Base-by-base conservation (phyloP, 2,329 filamentous ascomycete species). In the Colletotrichum abscissum region DNA sequence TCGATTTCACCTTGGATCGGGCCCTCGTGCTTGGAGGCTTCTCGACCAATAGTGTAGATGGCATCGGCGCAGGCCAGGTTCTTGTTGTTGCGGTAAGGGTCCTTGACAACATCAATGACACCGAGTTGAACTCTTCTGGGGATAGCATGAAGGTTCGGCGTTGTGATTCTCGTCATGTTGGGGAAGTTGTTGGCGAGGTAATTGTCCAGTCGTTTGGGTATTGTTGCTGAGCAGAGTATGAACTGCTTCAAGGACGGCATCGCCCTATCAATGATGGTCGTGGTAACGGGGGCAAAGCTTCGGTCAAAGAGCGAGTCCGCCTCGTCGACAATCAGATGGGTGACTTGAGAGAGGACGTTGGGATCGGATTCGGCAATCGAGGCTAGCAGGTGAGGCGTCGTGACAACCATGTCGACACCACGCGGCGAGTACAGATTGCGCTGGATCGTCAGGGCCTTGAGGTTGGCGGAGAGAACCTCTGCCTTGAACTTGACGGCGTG, bases 251-350 rank as follows among this genome's bases (percentile, higher is more conserved):
- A 85, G 0, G 95, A 97, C 0, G 96, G 95, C 7, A 91, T 89
- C 1, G 93, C 90, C 72, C 93, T 93, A 79, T 97, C 94, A 75
- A 99, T 89, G 76, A 99, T 94, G 68, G 90, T 89, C 12, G 91
- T 93, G 0, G 97, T 98, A 28, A 93, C 92, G 1, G 94, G 92
- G 4, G 93, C 90, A 85, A 99, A 99, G 72, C 95, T 97, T 71
- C 95, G 93, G 84, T 99, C 97, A 77, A 99, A 90, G 11, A 99
- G 90, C 4, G 95, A 98, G 83, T 99, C 97, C 1, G 97, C 97
- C 86, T 99, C 97, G 80, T 99, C 97, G 62, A 98, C 88, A 72
- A 99, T 89, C 12, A 99, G 88, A 80, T 98, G 94, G 1, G 91
- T 92, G 72, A 98, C 95, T 14, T 95, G 93, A n/a, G 94, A 95